Base-by-base conservation (phyloP, 2,329 filamentous ascomycete genomes). In the Paecilomyces variotii region DNA sequence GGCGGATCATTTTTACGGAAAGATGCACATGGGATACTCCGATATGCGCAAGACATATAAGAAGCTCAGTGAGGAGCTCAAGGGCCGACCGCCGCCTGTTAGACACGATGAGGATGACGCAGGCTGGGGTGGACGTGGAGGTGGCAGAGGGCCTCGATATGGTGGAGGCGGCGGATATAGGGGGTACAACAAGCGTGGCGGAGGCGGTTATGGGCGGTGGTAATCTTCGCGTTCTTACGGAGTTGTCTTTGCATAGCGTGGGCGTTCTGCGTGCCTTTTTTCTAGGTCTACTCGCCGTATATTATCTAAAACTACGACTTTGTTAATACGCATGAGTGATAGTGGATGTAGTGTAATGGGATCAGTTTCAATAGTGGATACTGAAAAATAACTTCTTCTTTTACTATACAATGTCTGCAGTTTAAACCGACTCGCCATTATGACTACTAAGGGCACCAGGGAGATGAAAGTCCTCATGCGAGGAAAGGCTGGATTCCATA, bases 11-110 rank as follows among this genome's bases (percentile, higher is more conserved):
- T 99, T 99, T 72, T 97, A 97, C 75, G 94, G 94, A 25, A 99
- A 99, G 81, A 99, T 99, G 94, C 94, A 99, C 71, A 78, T 99
- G 59, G 94, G 94, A 0, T 99, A 97, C 72, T 94, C 94, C 14
- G 90, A 96, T 77, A 99, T 99, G 94, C 86, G 94, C 67, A 96
- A 94, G 81, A 94, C 91, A 2, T 91, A 85, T 68, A 91, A 96
- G 58, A 79, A 84, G n/a, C 85, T 99, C 62, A 88, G 88, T 56
- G 91, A 91, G 75, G 91, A 97, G 71, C 81, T 96, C 75, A 89
- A 91, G 70, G 87, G 87, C 1, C 80, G 89, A 28, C 80, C 82
- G 54, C 83, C 85, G 49, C 85, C 84, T 19, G 77, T 79, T 24
- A 80, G 84, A 65, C 79, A 81, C 28, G 78, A 78, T 57, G 83